These are phyloP conservation scores for Hymenoscyphus occultus DNA, from an alignment of 2,329 filamentous ascomycete species.

Conservation along the genomic window DNA sequence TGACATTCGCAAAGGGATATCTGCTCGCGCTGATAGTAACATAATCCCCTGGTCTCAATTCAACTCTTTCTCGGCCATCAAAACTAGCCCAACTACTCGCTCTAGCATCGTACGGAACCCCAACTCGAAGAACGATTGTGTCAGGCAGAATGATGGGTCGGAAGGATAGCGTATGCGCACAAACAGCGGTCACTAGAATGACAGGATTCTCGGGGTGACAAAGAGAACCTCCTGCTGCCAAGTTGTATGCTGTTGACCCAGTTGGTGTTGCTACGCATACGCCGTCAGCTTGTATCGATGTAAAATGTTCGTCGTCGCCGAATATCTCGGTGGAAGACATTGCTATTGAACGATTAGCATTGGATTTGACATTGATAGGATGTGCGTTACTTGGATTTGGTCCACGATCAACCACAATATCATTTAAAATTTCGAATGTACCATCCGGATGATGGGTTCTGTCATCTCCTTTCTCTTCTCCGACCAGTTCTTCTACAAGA, in stretches of 20 bases:
- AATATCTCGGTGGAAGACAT: conserved; percentile 93
- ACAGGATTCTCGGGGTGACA: conserved; percentile 97
- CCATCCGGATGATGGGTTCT: conserved; percentile 82
- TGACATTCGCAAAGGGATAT: conserved; percentile 76
- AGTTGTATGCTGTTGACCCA: conserved; percentile 91
- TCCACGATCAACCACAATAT: conserved; percentile 92
- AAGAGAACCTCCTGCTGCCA: conserved; percentile 90
- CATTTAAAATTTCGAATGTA: conserved; percentile 89
- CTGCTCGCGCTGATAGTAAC: conserved; percentile 78
- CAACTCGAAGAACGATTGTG: conserved; percentile 87
- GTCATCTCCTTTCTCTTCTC: conserved; percentile 78
- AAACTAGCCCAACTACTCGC: conserved; percentile 97
- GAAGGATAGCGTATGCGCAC: conserved; percentile 92
- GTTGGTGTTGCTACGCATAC: conserved; percentile 93
- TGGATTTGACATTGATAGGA: conserved; percentile 2
- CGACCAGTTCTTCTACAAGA: conserved; percentile 85
- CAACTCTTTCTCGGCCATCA: conserved; percentile 85
- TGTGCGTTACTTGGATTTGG: conserved; percentile 81
- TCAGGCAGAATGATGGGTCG: conserved; percentile 95
- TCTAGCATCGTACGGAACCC: conserved; percentile 90
- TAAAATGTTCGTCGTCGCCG: conserved; percentile 89
- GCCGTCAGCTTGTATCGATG: conserved; percentile 87
- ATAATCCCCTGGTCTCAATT: conserved; percentile 75
- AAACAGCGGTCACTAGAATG: conserved; percentile 91
- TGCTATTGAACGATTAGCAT: conserved; percentile 46